Percentiles rank a stretch among this genome's conserved stretches.
Evolutionary conservation across 2,329 filamentous ascomycete genomes (phyloP).

Genomic region (Alternaria ventricosa): DNA sequence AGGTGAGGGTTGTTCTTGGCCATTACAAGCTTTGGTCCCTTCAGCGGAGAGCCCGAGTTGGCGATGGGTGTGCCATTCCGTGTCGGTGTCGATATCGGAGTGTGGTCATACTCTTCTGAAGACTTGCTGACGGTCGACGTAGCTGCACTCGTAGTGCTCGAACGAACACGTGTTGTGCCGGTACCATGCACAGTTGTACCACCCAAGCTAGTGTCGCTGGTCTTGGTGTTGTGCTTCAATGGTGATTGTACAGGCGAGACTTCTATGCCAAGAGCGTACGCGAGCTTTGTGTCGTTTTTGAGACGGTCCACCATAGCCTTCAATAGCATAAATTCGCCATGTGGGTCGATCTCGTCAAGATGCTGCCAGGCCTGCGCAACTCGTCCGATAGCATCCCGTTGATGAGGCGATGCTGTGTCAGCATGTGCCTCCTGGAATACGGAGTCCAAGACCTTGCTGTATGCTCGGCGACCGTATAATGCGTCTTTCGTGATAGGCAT

Average conservation of each 20-base stretch:
- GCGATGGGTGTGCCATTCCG: conserved; percentile 36
- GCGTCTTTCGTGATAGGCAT: conserved; percentile 73
- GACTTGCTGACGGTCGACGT: conserved; percentile 24
- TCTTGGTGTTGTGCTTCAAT: conserved; percentile 38
- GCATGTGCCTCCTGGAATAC: conserved; percentile 84
- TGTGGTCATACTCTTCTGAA: conserved; percentile 26
- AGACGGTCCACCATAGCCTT: conserved; percentile 77
- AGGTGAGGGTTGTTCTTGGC: conserved; percentile 85
- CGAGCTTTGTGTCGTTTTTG: conserved; percentile 71
- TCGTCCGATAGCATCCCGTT: conserved; percentile 82
- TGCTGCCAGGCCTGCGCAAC: conserved; percentile 85
- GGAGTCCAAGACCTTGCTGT: conserved; percentile 80
- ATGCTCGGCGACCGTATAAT: conserved; percentile 79
- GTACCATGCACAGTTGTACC: conserved; percentile 46
- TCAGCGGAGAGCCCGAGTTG: conserved; percentile 51
- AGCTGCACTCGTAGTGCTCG: conserved; percentile 32
- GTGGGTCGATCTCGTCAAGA: conserved; percentile 86
- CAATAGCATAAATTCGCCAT: conserved; percentile 86
- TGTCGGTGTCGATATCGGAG: conserved; percentile 28
- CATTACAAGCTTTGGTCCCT: conserved; percentile 72
- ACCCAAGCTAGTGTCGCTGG: conserved; percentile 41
- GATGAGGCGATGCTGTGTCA: conserved; percentile 73
- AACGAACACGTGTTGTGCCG: conserved; percentile 42
- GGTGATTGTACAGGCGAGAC: conserved; percentile 37
- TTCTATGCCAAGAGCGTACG: conserved; percentile 51